Base-by-base conservation (phyloP, 2,329 filamentous ascomycete species). In the Alternaria metachromatica region DNA sequence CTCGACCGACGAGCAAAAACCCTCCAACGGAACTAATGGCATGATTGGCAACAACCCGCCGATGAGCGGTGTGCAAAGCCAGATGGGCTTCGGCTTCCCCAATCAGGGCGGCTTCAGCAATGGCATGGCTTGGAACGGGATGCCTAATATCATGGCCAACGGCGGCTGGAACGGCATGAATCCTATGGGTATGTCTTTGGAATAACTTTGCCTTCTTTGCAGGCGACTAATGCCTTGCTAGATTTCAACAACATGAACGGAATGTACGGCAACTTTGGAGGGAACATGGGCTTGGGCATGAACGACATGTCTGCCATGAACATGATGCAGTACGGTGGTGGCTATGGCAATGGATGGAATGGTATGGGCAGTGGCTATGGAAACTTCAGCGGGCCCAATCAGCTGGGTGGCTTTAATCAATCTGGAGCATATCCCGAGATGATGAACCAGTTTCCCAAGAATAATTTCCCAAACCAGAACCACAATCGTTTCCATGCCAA, bases 251-350 rank as follows among this genome's bases (percentile, higher is more conserved):
- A 89, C 77, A 94, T 96, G 91, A 75, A 75, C 58, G 84, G 90
- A 71, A 96, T 97, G 92, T 92, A 89, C 84, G 88, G 89, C 84
- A 89, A 89, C 84, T 93, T 91, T 80, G 87, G 88, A 83, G 83
- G 84, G 78, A 88, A 89, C 67, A 79, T 79, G 86, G 89, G 89
- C 85, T 91, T 92, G 88, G 71, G 91, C 82, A 92, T 92, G 90
- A 90, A 87, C 86, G 87, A 89, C 85, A 90, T 92, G 89, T 90
- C 87, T 66, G 78, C 76, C 74, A 81, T 81, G 80, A 79, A 79
- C 62, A 79, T 95, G 92, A 79, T 95, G 91, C 89, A 78, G 89
- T 89, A 88, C 83, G 88, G 88, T 82, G 87, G 87, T 80, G 86
- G 83, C 81, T 86, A 84, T 89, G 90, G 87, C 82, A 84, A 84